These are phyloP conservation scores for Pichia sp. DNA, from an alignment of 1,139 yeast species.

Conservation along the genomic window DNA sequence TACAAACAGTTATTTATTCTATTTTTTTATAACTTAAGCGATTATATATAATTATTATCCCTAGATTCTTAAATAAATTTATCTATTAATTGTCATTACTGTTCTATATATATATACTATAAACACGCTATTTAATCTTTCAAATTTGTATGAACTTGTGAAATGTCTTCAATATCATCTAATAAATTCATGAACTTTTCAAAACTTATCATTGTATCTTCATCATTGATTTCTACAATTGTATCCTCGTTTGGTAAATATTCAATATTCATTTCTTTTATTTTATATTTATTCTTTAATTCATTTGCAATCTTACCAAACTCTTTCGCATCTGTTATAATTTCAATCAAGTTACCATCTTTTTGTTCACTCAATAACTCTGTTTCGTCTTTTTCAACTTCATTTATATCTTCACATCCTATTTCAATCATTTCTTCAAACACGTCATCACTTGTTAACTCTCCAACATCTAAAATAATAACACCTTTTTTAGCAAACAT, in stretches of 20 bases:
- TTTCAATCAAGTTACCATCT: constrained; percentile 26
- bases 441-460: constrained; percentile 29
- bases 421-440: constrained; percentile 70
- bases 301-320: constrained; percentile 56
- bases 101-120: constrained; percentile 2
- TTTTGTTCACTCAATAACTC: constrained; percentile 7
- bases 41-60: neutral
- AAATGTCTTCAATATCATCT: constrained; percentile 75
- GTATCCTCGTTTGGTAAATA: constrained; percentile 62
- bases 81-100: neutral
- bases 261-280: constrained; percentile 66
- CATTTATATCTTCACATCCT: constrained; percentile 76
- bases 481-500: constrained; percentile 75
- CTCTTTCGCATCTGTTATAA: constrained; percentile 56
- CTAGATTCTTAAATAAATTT: neutral
- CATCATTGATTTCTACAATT: constrained; percentile 47
- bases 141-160: constrained; percentile 60
- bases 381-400: constrained; percentile 31
- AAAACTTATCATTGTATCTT: constrained; percentile 44
- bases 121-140: constrained; percentile 22
- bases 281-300: constrained; percentile 50
- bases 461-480: constrained; percentile 42
- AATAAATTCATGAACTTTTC: constrained; percentile 54
- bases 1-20: neutral
- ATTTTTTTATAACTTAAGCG: neutral